Percentiles rank a stretch among this genome's conserved stretches.
These are phyloP conservation scores for Sporothrix humicola DNA, from an alignment of 2,329 filamentous ascomycete genomes.

Conservation along the genomic window DNA sequence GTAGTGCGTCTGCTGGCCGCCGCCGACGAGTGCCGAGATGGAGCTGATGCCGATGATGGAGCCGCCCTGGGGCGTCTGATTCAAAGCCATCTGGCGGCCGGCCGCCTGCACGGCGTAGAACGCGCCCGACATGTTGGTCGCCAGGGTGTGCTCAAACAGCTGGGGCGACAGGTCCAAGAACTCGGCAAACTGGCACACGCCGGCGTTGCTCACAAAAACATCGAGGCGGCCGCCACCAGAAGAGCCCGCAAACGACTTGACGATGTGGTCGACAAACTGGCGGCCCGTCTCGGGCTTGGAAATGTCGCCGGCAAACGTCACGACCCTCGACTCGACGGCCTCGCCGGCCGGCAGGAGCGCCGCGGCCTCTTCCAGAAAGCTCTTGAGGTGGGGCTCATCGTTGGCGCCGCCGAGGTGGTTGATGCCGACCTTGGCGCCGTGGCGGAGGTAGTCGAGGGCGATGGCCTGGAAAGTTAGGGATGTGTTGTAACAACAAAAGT, in stretches of 20 bases:
- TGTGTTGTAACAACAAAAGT: neutral
- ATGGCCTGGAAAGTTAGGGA: conserved; percentile 29
- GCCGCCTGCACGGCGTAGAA: conserved; percentile 88
- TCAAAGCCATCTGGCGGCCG: conserved; percentile 76
- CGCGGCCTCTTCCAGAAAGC: conserved; percentile 28
- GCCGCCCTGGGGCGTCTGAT: conserved; percentile 69
- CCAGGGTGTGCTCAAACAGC: conserved; percentile 73
- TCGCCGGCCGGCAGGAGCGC: conserved; percentile 19
- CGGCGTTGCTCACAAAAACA: conserved; percentile 87
- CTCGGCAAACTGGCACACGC: conserved; percentile 85
- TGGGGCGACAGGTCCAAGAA: conserved; percentile 76
- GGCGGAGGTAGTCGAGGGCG: conserved; percentile 36
- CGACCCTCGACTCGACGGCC: conserved; percentile 18
- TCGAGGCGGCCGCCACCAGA: conserved; percentile 58
- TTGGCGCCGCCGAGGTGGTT: conserved; percentile 34
- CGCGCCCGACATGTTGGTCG: conserved; percentile 84
- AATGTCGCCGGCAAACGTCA: conserved; percentile 33
- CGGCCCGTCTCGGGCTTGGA: conserved; percentile 32
- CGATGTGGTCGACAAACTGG: conserved; percentile 30
- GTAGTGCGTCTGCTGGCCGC: conserved; percentile 71
- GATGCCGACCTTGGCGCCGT: conserved; percentile 36
- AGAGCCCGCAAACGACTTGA: conserved; percentile 39
- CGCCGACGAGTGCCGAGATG: conserved; percentile 67
- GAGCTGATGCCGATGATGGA: conserved; percentile 63
- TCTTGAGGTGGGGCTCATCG: conserved; percentile 33